Evolutionary conservation across 192 early-diverging fungal species (phyloP), one percentile per base, ranked within the genome.

Genomic region (Rhizophagus prolifer): DNA sequence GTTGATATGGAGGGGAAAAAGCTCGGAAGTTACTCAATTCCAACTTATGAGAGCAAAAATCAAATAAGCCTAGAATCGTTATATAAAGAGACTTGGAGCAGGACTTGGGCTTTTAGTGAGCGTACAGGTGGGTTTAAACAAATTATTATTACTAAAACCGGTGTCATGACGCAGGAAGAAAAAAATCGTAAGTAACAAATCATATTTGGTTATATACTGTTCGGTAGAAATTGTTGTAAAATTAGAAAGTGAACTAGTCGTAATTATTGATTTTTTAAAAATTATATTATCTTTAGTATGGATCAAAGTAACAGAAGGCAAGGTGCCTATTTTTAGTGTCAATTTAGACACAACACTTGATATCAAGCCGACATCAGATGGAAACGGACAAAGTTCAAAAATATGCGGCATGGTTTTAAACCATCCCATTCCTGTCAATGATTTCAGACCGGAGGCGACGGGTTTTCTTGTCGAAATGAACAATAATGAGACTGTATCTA

Each of bases 371-470:
- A 67, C n/a, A 13, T 9, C 14, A 8, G 70, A 72, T 26, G 47
- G 5, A 16, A 72, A 31, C 14, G n/a, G 9, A 9, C 72, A 25
- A 4, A 58, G 61, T 38, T 34, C 60, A 61, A 74, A 60, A 60
- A 26, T 74, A 23, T 74, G 31, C 14, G 72, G 72, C 14, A 60
- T 74, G 58, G 58, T 61, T 38, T 61, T 74, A 62, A 74, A 61
- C 13, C 28, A 74, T 61, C 72, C 72, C 7, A 74, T 74, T 34
- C 72, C 72, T n/a, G 4, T 60, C 30, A 30, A 74, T 28, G 72
- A 61, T 14, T 61, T 41, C 28, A 19, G 23, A 61, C 58, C 72
- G 8, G 19, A 41, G 34, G 58, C 58, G 9, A 74, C 38, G 4
- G 72, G 72, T 9, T 74, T 60, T 61, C 14, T 74, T 9, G 21